Evolutionary conservation across 2,329 filamentous ascomycete species (phyloP).

Genomic region (Aspergillus fijiensis): DNA sequence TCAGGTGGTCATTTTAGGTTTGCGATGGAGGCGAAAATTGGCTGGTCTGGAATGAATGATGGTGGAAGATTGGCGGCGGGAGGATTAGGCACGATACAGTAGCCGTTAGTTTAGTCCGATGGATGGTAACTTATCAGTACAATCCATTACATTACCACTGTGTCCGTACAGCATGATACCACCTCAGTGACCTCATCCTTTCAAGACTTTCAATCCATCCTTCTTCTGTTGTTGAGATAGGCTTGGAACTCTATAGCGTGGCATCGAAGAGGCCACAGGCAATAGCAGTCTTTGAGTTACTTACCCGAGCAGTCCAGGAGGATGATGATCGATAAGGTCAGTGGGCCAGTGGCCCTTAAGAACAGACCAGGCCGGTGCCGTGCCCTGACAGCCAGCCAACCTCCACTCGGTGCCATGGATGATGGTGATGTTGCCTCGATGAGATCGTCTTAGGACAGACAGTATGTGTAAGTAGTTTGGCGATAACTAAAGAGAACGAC

Average conservation of each 20-base stretch:
- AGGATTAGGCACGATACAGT: constrained; percentile 22
- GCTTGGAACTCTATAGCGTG: constrained; percentile 1
- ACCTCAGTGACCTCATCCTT: not conserved
- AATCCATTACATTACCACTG: too few relatives aligned
- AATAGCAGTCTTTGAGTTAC: too few relatives aligned
- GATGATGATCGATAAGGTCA: constrained; percentile 10
- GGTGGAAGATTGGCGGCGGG: constrained; percentile 22
- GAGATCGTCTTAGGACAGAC: constrained; percentile 5
- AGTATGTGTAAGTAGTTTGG: too few relatives aligned
- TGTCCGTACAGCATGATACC: not conserved
- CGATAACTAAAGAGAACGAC: too few relatives aligned
- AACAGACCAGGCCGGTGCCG: constrained; percentile 7
- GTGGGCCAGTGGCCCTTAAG: constrained; percentile 2
- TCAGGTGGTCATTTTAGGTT: constrained; percentile 16
- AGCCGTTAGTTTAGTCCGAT: constrained; percentile 10
- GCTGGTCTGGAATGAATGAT: constrained; percentile 19
- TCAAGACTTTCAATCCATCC: not conserved
- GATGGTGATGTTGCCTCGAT: constrained; percentile 12
- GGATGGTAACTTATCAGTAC: not conserved
- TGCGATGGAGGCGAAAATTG: constrained; percentile 8
- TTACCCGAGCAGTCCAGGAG: not conserved
- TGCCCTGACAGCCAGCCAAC: constrained; percentile 15
- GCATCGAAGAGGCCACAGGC: too few relatives aligned
- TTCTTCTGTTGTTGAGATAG: constrained; percentile 1
- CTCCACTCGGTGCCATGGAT: constrained; percentile 9